phyloP scores from a whole-genome alignment of 331 rosid species.

The Saraca asoca region DNA sequence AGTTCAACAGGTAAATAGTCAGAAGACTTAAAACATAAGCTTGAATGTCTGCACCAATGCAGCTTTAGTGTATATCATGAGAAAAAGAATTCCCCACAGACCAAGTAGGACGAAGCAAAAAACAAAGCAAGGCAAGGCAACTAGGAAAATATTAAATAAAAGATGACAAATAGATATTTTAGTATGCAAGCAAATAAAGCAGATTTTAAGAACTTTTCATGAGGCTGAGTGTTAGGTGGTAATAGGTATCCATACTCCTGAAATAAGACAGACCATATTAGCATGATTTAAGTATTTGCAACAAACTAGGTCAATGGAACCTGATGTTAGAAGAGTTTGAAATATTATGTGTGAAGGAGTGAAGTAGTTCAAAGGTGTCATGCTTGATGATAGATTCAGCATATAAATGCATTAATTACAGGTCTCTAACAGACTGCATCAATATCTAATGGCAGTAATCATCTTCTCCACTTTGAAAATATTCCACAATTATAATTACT shows the following conservation, averaged over 20 bases:
- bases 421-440: neutral
- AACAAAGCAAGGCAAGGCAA: slow-evolving; percentile 2
- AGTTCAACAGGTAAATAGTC: slow-evolving; percentile 1
- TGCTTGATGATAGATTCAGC: neutral
- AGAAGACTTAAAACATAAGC: slow-evolving; percentile 1
- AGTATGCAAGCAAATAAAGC: no score
- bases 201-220: no score
- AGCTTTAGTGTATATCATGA: slow-evolving; percentile 18
- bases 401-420: neutral
- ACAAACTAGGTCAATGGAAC: neutral
- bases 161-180: no score
- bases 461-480: neutral
- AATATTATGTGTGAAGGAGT: no score
- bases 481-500: neutral
- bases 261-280: no score
- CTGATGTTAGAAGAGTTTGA: neutral
- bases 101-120: neutral
- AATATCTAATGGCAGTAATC: neutral
- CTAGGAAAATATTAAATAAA: slow-evolving; percentile 8
- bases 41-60: slow-evolving; percentile 7
- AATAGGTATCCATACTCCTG: no score
- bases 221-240: no score
- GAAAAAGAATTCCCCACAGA: neutral
- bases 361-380: neutral
- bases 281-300: no score